Evolutionary conservation across 495 filamentous ascomycete species (phyloP), one percentile per base, ranked within the genome.

Genomic region (Tuber aestivum): DNA sequence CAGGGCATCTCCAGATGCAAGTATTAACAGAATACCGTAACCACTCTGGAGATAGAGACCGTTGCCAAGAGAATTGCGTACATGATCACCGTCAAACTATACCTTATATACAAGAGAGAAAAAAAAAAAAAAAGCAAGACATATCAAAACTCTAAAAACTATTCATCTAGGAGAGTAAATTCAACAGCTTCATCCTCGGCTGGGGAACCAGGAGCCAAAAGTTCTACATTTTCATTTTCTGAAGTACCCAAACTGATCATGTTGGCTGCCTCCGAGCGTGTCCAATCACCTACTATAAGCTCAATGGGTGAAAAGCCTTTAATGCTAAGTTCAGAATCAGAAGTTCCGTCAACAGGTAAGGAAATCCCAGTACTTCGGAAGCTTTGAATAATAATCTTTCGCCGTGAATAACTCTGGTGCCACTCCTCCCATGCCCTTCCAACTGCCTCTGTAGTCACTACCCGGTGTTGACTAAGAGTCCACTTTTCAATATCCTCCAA

Each of bases 361-460:
- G 27, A 65, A 20, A 73, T 73, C 35, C 27, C 72, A n/a, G 44
- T 73, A n/a, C n/a, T 73, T 37, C 21, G 21, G 10, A 73, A 73
- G 65, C 23, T 50, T 73, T 73, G 71, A 32, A 72, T 45, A n/a
- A 44, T 48, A 21, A 72, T 45, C 56, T 72, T 72, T 32, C 27
- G 20, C 40, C 40, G 3, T 41, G 40, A 41, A 3, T 41, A 9
- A 41, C 40, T 41, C 40, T 41, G 3, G 40, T 41, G 27, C 71
- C 21, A 72, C 56, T 21, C 71, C 35, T 72, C 41, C 71, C 41
- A 72, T 72, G 41, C 41, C 16, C 41, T 41, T 42, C 71, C 41
- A 45, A 72, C 71, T 48, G 71, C 71, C 27, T 72, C 71, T 42
- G 37, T 72, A n/a, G 71, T 72, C 9, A 72, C 71, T 48, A 72